Evolutionary conservation across 176 grass and related monocot genomes (phyloP), one percentile per base, ranked within the genome.

Genomic region (Cenchrus americanus): DNA sequence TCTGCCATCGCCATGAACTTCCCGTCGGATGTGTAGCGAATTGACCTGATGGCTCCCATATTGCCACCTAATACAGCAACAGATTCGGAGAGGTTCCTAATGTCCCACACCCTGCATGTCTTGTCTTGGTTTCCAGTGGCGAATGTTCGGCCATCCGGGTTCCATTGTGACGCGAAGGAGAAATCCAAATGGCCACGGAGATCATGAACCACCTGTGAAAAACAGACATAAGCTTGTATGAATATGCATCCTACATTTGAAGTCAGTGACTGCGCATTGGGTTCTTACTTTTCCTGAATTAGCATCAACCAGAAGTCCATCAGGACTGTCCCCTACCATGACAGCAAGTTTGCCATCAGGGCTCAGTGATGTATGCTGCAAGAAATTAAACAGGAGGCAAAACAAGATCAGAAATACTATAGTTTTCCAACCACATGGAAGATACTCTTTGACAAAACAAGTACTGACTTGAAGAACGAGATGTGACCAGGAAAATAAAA

Each of bases 161-260:
- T 90, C 92, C 94, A 97, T 7, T 92, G 88, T 13, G 94, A 94
- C n/a, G 94, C 94, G 41, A 97, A 97, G 0, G 94, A 97, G 67
- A 81, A 97, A 66, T 97, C 94, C 67, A 89, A 75, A 76, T 97
- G 92, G 42, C 94, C 94, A 26, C 19, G 55, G 52, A 97, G 77
- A 41, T 81, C 70, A 43, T 94, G 84, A 76, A 97, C 60, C 4
- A 49, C 76, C 92, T 97, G 57, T 17, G 60, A 66, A 63, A 91
- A 82, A 50, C 9, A 76, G 11, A 10, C 1, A 27, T 68, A 69
- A 79, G 75, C 14, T 82, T 70, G 14, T 50, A 14, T 79, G 21
- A 75, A 57, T 47, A 21, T 51, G 12, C 10, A 4, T 46, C 19
- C 18, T 5, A 21, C 69, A 27, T 17, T 63, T 69, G 9, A 62